Evolutionary conservation across 2,329 filamentous ascomycete species (phyloP), one percentile per base, ranked within the genome.

Genomic region (Colletotrichum chrysophilum): DNA sequence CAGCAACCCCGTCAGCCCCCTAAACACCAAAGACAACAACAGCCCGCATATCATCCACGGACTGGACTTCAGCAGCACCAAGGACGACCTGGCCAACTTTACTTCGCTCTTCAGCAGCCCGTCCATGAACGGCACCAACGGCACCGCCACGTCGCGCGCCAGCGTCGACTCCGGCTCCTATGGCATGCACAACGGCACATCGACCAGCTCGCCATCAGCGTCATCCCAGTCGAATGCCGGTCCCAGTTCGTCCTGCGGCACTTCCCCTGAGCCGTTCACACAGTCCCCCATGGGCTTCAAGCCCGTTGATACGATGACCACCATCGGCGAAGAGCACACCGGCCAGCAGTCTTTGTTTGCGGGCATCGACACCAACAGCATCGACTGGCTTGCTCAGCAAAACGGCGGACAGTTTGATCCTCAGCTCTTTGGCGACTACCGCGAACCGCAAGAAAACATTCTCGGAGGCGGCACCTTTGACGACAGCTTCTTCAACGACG

Each of bases 371-470:
- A 84, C 88, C 74, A 89, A 87, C 79, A 91, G 91, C 79, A 89
- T 95, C 79, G 93, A 95, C 82, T 96, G 94, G 91, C 88, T 97
- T 66, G 90, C 93, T 52, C 93, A 94, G 80, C 94, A 97, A 82
- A 96, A 96, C 80, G 93, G 93, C 73, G 95, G 95, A 71, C 92
- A 94, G 78, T 98, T 98, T 80, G 96, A 98, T 77, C 96, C 97
- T 0, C 93, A 97, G 71, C 89, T 98, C 6, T 98, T 98, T 83
- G 95, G 94, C 70, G 95, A 96, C 79, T 98, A 98, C 85, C 93
- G 97, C 68, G 97, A 99, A 81, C 93, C 95, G 1, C 95, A 98
- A 80, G 94, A 95, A 73, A 96, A 93, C 71, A 90, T 98, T 16
- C 86, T 98, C 21, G 87, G 88, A 78, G 93, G 87, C 81, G 91